Evolutionary conservation across 2,329 filamentous ascomycete species (phyloP), one percentile per base, ranked within the genome.

Genomic region (Aspergillus fumigatus): DNA sequence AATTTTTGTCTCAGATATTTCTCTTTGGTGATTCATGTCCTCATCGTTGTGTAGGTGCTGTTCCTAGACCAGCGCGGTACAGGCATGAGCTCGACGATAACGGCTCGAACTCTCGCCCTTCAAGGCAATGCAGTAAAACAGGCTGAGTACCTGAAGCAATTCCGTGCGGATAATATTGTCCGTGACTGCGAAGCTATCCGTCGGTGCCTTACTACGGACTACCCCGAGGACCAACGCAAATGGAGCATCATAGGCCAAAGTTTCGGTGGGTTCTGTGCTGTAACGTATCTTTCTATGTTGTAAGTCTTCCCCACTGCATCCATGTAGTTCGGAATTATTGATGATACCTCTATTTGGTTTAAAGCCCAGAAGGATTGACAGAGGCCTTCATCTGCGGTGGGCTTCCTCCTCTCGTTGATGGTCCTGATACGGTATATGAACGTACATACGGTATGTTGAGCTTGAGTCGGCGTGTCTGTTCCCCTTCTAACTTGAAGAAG

Each of bases 51-150:
- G 27, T 58, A 78, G 76, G 71, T 86, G 48, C 82, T 97, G 2
- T 87, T 88, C 61, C 82, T 97, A n/a, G 93, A 97, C 72, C 92
- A 96, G 71, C 85, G 93, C 51, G 93, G 93, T 11, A 95, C 91
- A 3, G 93, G 93, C 1, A 77, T 96, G 51, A 95, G 90, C 69
- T 89, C 86, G 1, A 88, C 92, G 1, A 84, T 97, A 45, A 88
- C 88, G 1, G 85, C 89, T 8, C 83, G 82, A 8, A 91, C 88
- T 6, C 80, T 97, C 4, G 81, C 83, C 35, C 76, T 83, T 11
- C 81, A 86, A 41, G 88, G 88, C 4, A 82, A 84, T 57, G 77
- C 83, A 1, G 73, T 82, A 48, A 84, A 84, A 56, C 91, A 97
- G 73, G 88, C 88, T 6, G 82, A 86, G 53, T 96, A 96, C 66